Evolutionary conservation across 2,329 filamentous ascomycete species (phyloP), one percentile per base, ranked within the genome.

Genomic region (Xenoacremonium recifei): DNA sequence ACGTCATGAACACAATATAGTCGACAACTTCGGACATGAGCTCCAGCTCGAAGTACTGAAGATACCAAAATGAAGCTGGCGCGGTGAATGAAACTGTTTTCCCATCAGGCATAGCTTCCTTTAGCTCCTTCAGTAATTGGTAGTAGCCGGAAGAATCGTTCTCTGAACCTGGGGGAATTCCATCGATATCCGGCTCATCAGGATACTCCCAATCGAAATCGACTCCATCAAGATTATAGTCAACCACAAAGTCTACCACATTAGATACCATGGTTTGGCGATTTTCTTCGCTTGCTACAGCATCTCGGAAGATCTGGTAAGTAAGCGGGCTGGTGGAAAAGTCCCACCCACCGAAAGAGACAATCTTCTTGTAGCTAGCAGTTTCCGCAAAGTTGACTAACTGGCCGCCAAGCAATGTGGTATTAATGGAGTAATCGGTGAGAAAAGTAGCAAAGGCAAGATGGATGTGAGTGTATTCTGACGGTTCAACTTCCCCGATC

Each of bases 181-280:
- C 55, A 1, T 56, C 55, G 5, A 66, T 46, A 15, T 60, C 58
- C 0, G 51, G 45, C 1, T 49, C 44, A 11, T 50, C 51, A 1
- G 59, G 61, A 15, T 71, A 70, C 33, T 70, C 68, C 71, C 69
- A 75, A 43, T 71, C 67, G 18, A 69, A 46, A 37, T 71, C 67
- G 4, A 71, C 41, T 0, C 70, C 68, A 32, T 70, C 67, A 0
- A 72, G 45, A 6, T 47, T 37, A 12, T 66, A 21, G 10, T 70
- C 19, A n/a, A 62, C 42, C 43, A 70, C 5, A 51, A 75, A 66
- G 23, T 67, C 39, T 40, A 58, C 55, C 27, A 68, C 30, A 44
- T 67, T 64, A 21, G 51, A 43, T 10, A 58, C 48, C 27, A 74
- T 56, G 2, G 9, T 57, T 4, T 48, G 37, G 0, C 67, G 56